Evolutionary conservation across 2,329 filamentous ascomycete species (phyloP).

Genomic region (Calonectria fujianensis): DNA sequence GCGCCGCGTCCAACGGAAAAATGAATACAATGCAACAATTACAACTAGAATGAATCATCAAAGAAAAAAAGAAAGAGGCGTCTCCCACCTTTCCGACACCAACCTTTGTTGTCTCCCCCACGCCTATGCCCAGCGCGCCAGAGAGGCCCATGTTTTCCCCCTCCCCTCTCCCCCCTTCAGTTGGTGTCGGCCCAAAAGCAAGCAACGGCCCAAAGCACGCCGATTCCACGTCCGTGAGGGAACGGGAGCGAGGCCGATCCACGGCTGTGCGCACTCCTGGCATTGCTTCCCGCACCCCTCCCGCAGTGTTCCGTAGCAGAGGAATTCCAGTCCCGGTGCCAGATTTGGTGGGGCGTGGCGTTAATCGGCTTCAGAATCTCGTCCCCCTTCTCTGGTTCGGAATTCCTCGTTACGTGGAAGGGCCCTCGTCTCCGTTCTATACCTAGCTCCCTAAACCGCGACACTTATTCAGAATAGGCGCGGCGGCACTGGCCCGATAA

Average conservation of each 20-base stretch:
- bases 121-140: constrained; percentile 11
- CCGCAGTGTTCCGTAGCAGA: background rate
- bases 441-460: constrained; percentile 16
- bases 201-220: constrained; percentile 3
- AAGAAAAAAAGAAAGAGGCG: constrained; percentile 10
- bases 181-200: constrained; percentile 35
- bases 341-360: constrained; percentile 2
- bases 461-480: constrained; percentile 27
- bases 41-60: constrained; percentile 10
- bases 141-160: constrained; percentile 22
- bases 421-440: background rate
- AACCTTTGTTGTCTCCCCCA: constrained; percentile 38
- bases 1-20: background rate
- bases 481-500: constrained; percentile 1
- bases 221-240: constrained; percentile 20
- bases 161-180: constrained; percentile 30
- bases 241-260: constrained; percentile 16
- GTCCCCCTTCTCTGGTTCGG: constrained; percentile 10
- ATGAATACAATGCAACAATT: constrained; percentile 23
- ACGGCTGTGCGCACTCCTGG: background rate
- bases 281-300: background rate
- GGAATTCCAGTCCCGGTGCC: constrained; percentile 17
- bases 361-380: constrained; percentile 17
- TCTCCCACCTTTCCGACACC: background rate
- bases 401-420: constrained; percentile 22